phyloP scores from a whole-genome alignment of 306 rosid genomes.

The Citrullus mucosospermus region DNA sequence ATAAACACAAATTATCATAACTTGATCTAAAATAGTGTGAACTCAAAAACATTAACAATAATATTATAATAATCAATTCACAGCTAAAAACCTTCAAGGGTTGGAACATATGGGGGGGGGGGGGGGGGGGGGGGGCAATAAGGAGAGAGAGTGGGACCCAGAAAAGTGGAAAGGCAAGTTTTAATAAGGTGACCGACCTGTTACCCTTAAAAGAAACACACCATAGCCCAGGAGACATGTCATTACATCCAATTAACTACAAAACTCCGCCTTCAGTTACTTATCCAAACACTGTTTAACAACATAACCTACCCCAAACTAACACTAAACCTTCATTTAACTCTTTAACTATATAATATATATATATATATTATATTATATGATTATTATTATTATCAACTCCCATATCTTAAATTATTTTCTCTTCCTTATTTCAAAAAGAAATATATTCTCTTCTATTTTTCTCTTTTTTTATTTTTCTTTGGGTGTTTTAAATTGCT shows the following conservation, averaged over 20 bases:
- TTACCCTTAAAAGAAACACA: slow-evolving; percentile 2
- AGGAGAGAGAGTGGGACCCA: not conserved
- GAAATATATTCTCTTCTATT: too few species aligned
- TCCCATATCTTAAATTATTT: not conserved
- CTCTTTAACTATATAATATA: not conserved
- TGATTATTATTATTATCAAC: not conserved
- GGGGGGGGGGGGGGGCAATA: not conserved
- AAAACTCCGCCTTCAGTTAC: not conserved
- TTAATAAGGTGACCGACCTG: not conserved
- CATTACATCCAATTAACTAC: not conserved
- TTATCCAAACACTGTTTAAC: not conserved
- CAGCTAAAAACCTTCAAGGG: too few species aligned
- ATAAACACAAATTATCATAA: too few species aligned
- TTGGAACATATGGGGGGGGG: not conserved
- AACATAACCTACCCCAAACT: not conserved
- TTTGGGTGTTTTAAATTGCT: not conserved
- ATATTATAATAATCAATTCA: too few species aligned
- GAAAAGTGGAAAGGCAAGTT: not conserved
- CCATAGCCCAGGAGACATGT: not conserved
- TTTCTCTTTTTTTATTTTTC: not conserved
- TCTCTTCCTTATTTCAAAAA: too few species aligned
- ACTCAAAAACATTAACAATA: too few species aligned
- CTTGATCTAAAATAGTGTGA: too few species aligned
- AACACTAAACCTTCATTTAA: not conserved
- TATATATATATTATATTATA: too few species aligned